Evolutionary conservation across 345 rosid species (phyloP).

Genomic region (Eucalyptus marginata): DNA sequence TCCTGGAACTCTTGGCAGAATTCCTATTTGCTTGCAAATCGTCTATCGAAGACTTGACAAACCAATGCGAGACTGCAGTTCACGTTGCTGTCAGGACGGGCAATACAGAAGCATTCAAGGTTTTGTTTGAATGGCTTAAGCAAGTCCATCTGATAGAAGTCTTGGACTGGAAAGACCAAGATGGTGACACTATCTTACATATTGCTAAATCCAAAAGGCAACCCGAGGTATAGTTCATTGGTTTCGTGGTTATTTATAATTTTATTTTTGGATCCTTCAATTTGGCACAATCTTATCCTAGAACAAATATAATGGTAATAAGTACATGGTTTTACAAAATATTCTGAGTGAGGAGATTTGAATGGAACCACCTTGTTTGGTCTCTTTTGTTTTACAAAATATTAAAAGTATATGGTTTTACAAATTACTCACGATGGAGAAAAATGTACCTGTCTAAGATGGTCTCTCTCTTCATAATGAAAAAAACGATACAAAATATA

Average conservation of each 20-base stretch:
- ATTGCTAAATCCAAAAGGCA: not conserved
- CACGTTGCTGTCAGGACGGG: accelerated
- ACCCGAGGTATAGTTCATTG: not conserved
- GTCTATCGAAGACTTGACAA: not conserved
- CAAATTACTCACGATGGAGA: not conserved
- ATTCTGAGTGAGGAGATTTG: not conserved
- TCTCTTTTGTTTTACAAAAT: too few relatives aligned
- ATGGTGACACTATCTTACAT: not conserved
- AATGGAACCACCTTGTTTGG: not conserved
- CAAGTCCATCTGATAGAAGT: not conserved
- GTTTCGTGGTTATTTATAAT: not conserved
- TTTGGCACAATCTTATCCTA: not conserved
- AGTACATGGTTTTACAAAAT: not conserved
- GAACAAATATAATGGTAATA: not conserved
- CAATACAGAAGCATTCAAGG: not conserved
- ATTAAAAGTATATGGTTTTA: not conserved
- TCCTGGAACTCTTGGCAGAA: not conserved
- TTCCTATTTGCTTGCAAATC: not conserved
- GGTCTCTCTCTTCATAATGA: too few relatives aligned
- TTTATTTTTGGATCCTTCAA: not conserved
- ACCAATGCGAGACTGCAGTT: not conserved
- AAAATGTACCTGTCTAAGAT: too few relatives aligned
- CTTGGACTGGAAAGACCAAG: not conserved
- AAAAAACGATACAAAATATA: too few relatives aligned
- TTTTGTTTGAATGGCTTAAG: not conserved